Base-by-base conservation (phyloP, 768 basidiomycete genomes). In the Podaxis rugospora region DNA sequence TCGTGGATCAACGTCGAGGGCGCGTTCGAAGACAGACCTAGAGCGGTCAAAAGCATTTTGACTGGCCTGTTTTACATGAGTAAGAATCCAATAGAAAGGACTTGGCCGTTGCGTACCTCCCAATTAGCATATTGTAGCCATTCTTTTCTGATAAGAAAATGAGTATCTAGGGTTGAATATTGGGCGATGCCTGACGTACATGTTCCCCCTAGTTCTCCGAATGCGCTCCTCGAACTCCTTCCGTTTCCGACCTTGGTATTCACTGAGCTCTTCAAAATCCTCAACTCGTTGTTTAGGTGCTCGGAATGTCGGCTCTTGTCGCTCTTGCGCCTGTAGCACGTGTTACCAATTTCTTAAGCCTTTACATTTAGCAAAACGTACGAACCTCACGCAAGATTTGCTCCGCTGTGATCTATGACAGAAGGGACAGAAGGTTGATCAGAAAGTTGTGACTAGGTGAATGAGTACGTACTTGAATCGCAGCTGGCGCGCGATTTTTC, bases 41-140 rank as follows among this genome's bases (percentile, higher is more conserved):
- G 97, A 92, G 63, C 96, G 88, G 40, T 93, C 90, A 69, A 89
- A 98, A 78, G 98, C 94, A 67, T 95, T 95, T 81, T 98, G 97
- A 66, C 89, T 91, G 25, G 97, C 94, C 85, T 95, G n/a, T 50
- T 63, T 50, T 59, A 37, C 14, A 18, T 47, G 57, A 28, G n/a
- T 18, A n/a, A 57, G 61, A 21, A 35, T 32, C 32, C 7, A 32
- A 2, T 40, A 39, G n/a, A 16, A 27, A 53, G 63, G 9, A 16
- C 52, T 46, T 52, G 18, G 35, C 57, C 11, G 10, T 7, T 51
- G 69, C 78, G 55, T 70, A 86, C 87, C 80, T 92, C 90, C 90
- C 90, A 92, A 68, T 88, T 91, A 32, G 90, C 90, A 65, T 92
- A 92, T 68, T 90, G 88, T 11, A 90, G 74, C 90, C 90, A 92